Conservation (phyloP, 805 yeast genomes). For the Danielia oregonensis region DNA sequence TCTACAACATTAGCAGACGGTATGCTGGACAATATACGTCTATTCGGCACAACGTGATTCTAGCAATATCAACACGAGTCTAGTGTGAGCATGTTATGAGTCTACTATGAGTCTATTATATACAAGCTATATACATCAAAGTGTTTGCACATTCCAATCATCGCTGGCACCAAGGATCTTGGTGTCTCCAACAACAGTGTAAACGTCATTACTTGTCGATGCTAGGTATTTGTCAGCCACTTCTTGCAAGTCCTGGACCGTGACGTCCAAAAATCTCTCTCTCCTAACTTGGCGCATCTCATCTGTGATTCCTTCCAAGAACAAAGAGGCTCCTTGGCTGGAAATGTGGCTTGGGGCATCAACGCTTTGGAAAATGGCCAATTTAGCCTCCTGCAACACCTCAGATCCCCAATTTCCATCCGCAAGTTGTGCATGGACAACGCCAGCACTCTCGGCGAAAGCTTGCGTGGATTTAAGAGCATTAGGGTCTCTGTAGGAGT, state of each 20-base stretch:
- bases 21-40: too few species aligned
- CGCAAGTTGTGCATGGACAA: slow-evolving; percentile 35
- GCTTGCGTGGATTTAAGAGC: slow-evolving; percentile 65
- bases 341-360: slow-evolving; percentile 87
- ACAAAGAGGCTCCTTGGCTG: slow-evolving; percentile 66
- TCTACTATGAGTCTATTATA: too few species aligned
- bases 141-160: slow-evolving; percentile 16
- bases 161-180: slow-evolving; percentile 18
- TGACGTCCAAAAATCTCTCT: slow-evolving; percentile 64
- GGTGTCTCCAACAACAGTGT: slow-evolving; percentile 48
- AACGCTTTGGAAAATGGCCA: slow-evolving; percentile 84
- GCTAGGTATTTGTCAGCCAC: slow-evolving; percentile 67
- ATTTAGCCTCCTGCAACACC: slow-evolving; percentile 85
- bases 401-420: slow-evolving; percentile 48
- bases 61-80: too few species aligned
- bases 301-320: slow-evolving; percentile 68
- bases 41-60: too few species aligned
- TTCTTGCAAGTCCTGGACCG: slow-evolving; percentile 54
- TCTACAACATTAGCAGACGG: too few species aligned
- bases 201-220: slow-evolving; percentile 17
- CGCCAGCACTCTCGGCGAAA: slow-evolving; percentile 44
- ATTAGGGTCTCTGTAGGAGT: slow-evolving; percentile 93
- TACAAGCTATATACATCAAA: slow-evolving; percentile 6
- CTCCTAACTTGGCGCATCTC: slow-evolving; percentile 80
- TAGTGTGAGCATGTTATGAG: too few species aligned